phyloP scores from a whole-genome alignment of 179 eudicot species.

The Silene noctiflora region DNA sequence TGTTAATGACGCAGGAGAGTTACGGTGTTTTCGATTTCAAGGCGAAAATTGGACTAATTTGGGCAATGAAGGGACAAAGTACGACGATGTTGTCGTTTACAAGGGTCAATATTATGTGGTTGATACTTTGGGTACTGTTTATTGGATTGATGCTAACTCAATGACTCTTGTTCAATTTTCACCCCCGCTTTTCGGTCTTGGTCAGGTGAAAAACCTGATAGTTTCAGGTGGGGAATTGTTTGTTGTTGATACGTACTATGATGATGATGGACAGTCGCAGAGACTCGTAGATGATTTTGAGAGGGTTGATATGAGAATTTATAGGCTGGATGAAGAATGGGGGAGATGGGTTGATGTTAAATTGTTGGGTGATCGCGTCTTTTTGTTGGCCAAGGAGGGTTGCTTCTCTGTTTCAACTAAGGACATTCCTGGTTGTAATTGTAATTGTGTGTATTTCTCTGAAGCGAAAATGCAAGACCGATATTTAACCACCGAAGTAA shows the following conservation, averaged over 20 bases:
- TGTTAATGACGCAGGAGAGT: slow-evolving; percentile 1
- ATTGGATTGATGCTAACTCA: slow-evolving; percentile 16
- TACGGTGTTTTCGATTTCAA: not conserved
- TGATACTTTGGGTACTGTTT: slow-evolving; percentile 14
- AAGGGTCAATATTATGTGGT: slow-evolving; percentile 16
- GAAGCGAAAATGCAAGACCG: not conserved
- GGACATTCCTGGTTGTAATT: slow-evolving; percentile 17
- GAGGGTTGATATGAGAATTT: slow-evolving; percentile 18
- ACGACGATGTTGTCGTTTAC: slow-evolving; percentile 14
- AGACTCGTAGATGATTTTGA: not conserved
- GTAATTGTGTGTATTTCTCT: slow-evolving; percentile 17
- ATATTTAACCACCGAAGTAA: not conserved
- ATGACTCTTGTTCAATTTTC: slow-evolving; percentile 20
- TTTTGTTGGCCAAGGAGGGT: slow-evolving; percentile 19
- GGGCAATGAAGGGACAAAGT: slow-evolving; percentile 8
- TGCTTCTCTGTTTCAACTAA: not conserved
- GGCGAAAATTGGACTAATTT: slow-evolving; percentile 4
- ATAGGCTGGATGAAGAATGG: slow-evolving; percentile 26
- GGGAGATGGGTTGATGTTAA: slow-evolving; percentile 22
- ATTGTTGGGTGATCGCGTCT: slow-evolving; percentile 8
- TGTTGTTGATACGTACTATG: slow-evolving; percentile 11
- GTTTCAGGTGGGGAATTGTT: slow-evolving; percentile 9
- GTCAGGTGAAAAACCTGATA: slow-evolving; percentile 19
- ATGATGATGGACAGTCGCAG: not conserved
- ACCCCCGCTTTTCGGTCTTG: slow-evolving; percentile 20